These are phyloP conservation scores for Baorangia bicolor DNA, from an alignment of 768 basidiomycete genomes.

Conservation along the genomic window DNA sequence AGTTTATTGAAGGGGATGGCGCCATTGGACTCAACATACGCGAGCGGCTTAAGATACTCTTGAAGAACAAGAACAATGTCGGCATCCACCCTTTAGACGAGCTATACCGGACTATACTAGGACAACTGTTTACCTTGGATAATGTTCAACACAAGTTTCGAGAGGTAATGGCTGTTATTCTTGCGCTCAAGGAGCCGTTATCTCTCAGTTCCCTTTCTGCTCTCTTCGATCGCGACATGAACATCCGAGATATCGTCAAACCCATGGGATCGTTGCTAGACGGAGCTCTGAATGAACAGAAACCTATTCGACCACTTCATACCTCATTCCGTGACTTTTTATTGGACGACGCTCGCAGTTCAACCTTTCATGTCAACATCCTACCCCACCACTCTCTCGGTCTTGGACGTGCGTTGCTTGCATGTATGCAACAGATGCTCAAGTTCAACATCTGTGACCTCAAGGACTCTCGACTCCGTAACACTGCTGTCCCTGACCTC, in stretches of 20 bases:
- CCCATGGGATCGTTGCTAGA: conserved; percentile 25
- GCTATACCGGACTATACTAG: conserved; percentile 19
- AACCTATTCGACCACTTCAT: conserved; percentile 32
- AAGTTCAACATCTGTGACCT: conserved; percentile 42
- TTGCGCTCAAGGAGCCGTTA: conserved; percentile 20
- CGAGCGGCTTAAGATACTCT: conserved; percentile 15
- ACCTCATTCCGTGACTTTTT: conserved; percentile 38
- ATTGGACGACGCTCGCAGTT: conserved; percentile 20
- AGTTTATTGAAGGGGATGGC: conserved; percentile 23
- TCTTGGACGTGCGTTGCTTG: conserved; percentile 30
- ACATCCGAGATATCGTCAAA: conserved; percentile 16
- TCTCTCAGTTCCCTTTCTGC: conserved; percentile 12
- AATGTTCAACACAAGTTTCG: conserved; percentile 11
- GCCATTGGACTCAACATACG: conserved; percentile 9
- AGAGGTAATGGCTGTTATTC: conserved; percentile 21
- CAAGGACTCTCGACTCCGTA: conserved; percentile 33
- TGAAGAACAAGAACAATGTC: not conserved
- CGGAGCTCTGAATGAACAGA: conserved; percentile 12
- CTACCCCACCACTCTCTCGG: conserved; percentile 8
- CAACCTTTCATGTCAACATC: conserved; percentile 19
- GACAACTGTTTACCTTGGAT: conserved; percentile 11
- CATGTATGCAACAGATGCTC: conserved; percentile 32
- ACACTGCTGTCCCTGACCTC: conserved; percentile 26
- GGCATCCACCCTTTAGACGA: conserved; percentile 17
- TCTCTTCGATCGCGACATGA: conserved; percentile 11